Evolutionary conservation across 2,329 filamentous ascomycete species (phyloP), one percentile per base, ranked within the genome.

Genomic region (Pseudogymnoascus sp.): DNA sequence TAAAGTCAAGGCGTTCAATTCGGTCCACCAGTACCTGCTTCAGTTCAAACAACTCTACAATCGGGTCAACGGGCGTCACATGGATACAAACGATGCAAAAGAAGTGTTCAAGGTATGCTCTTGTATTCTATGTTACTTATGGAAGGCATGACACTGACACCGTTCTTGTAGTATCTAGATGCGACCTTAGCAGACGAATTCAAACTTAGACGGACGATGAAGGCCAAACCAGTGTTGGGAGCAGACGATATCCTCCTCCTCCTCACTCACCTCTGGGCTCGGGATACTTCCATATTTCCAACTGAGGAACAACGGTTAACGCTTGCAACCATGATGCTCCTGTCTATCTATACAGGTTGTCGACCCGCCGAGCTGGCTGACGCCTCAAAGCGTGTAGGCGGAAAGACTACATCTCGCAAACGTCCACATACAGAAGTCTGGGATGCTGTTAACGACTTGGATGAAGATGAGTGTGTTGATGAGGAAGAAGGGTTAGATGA

Each of bases 41-140:
- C 62, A 66, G 59, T 68, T 70, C 9, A 71, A 70, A 49, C 66
- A 66, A 59, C 64, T 70, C 18, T 70, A 67, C 36, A 66, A 65
- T 59, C 61, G 63, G 60, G 40, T 38, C 8, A 70, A 67, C 16
- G 60, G 62, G 37, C 37, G 31, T 18, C 40, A 66, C 49, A 67
- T 53, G 18, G 21, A 53, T 53, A 68, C 59, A 9, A 67, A 66
- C 62, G 46, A 66, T 60, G 25, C 25, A 11, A 66, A 65, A 28
- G 28, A 28, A 28, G 28, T 28, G 28, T 28, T 28, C 6, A 28
- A 28, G 28, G 28, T 28, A 28, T 28, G 6, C 6, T 28, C 28
- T 28, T 28, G 6, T 28, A 28, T 28, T 28, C 6, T 28, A 28
- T 28, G 28, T 28, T 28, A 28, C 7, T 28, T 28, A 28, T 28